phyloP scores from a whole-genome alignment of 768 basidiomycete species.

The Phylloporus arenicola region DNA sequence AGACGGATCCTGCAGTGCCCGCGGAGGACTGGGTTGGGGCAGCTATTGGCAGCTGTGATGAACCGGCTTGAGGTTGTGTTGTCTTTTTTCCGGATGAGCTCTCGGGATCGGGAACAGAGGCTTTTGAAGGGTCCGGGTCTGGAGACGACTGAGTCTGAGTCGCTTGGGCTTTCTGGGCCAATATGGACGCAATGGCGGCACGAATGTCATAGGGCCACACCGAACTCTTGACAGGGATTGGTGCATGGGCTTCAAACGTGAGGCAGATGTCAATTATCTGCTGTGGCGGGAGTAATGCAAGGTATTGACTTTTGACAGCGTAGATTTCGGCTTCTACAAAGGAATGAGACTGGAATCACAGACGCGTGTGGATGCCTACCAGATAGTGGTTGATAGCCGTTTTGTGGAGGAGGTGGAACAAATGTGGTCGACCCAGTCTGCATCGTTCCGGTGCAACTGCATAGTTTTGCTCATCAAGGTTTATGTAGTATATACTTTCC shows the following conservation, averaged over 20 bases:
- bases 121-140: conserved; percentile 9
- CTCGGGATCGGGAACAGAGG: conserved; percentile 10
- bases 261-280: conserved; percentile 81
- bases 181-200: conserved; percentile 54
- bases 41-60: conserved; percentile 15
- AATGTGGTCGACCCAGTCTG: conserved; percentile 42
- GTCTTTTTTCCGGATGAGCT: conserved; percentile 12
- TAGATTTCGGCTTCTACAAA: conserved; percentile 40
- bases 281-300: conserved; percentile 57
- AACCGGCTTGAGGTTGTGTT: conserved; percentile 13
- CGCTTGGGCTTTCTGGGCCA: conserved; percentile 23
- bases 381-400: conserved; percentile 32
- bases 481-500: conserved; percentile 28
- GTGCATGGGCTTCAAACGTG: conserved; percentile 62
- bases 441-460: conserved; percentile 61
- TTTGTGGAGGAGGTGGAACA: conserved; percentile 36
- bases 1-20: conserved; percentile 8
- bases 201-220: conserved; percentile 72
- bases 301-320: conserved; percentile 67
- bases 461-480: conserved; percentile 71
- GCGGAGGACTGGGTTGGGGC: conserved; percentile 25
- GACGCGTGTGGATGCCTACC: conserved; percentile 27
- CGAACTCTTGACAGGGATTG: conserved; percentile 55
- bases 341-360: conserved; percentile 12
- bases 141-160: conserved; percentile 16